phyloP scores from a whole-genome alignment of 148 eudicot species.

The Rhododendron henanense region DNA sequence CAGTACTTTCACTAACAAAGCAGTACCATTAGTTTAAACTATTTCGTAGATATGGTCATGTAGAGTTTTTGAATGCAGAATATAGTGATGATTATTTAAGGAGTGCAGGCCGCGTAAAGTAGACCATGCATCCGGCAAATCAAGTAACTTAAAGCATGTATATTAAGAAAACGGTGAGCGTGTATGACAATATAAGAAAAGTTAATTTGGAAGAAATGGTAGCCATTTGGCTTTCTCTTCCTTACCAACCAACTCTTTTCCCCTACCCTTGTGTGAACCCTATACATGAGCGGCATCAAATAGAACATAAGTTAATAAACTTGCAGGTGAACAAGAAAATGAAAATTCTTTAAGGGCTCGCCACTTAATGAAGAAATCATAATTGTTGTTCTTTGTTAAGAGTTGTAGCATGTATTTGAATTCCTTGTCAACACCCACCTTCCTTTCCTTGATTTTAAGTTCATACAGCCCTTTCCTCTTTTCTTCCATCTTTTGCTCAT shows the following conservation, averaged over 20 bases:
- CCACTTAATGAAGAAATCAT: not conserved
- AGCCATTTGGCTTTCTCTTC: not conserved
- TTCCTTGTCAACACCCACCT: not conserved
- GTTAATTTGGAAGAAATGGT: not conserved
- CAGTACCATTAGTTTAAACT: not conserved
- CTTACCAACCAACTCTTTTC: no score
- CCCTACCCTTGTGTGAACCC: not conserved
- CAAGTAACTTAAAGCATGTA: not conserved
- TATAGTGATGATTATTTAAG: not conserved
- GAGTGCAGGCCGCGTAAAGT: not conserved
- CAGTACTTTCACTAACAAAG: not conserved
- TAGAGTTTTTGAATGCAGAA: not conserved
- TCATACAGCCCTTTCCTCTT: not conserved
- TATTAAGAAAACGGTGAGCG: not conserved
- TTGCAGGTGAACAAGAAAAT: not conserved
- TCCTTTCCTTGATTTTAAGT: not conserved
- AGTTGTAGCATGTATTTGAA: not conserved
- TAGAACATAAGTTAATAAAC: not conserved
- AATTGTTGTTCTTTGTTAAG: not conserved
- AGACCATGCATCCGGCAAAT: not conserved
- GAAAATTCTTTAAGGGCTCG: not conserved
- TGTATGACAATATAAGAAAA: not conserved
- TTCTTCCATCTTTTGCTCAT: not conserved
- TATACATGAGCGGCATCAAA: not conserved
- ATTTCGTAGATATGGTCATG: not conserved